phyloP scores from a whole-genome alignment of 2,329 filamentous ascomycete species.

The Endoconidiophora laricicola region DNA sequence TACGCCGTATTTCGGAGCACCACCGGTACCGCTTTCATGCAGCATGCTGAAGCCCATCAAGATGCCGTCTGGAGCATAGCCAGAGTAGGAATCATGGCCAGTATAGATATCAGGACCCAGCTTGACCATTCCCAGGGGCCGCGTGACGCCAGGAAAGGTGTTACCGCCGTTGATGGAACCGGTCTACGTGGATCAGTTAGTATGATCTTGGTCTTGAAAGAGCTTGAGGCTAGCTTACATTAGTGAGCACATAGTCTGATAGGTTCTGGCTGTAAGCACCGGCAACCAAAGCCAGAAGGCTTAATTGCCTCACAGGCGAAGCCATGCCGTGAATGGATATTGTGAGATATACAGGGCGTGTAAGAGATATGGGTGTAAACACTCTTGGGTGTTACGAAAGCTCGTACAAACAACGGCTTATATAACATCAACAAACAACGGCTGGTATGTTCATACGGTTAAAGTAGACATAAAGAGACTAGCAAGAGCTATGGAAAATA shows the following conservation, averaged over 20 bases:
- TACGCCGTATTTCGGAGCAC: constrained; percentile 53
- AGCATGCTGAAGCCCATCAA: constrained; percentile 47
- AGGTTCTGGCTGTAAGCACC: constrained; percentile 15
- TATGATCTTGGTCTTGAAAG: constrained; percentile 4
- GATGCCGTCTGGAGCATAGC: constrained; percentile 32
- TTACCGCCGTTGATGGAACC: constrained; percentile 30
- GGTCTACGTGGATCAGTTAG: constrained; percentile 20
- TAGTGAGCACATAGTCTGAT: constrained; percentile 21
- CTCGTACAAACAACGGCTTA: not conserved
- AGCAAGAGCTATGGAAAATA: no score
- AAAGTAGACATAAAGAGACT: no score
- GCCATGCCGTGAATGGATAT: not conserved
- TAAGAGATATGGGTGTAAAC: no score
- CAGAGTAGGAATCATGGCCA: constrained; percentile 35
- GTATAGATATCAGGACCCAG: constrained; percentile 32
- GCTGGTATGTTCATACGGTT: not conserved
- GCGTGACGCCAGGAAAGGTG: constrained; percentile 32
- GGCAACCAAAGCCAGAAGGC: not conserved
- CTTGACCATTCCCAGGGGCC: constrained; percentile 32
- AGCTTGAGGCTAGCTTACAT: constrained; percentile 17
- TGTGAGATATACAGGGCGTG: not conserved
- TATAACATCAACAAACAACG: not conserved
- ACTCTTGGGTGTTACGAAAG: no score
- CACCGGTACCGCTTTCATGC: constrained; percentile 51
- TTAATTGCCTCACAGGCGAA: no score